Evolutionary conservation across 73 alveolate species (phyloP).

Genomic region (Stentor roeselii): DNA sequence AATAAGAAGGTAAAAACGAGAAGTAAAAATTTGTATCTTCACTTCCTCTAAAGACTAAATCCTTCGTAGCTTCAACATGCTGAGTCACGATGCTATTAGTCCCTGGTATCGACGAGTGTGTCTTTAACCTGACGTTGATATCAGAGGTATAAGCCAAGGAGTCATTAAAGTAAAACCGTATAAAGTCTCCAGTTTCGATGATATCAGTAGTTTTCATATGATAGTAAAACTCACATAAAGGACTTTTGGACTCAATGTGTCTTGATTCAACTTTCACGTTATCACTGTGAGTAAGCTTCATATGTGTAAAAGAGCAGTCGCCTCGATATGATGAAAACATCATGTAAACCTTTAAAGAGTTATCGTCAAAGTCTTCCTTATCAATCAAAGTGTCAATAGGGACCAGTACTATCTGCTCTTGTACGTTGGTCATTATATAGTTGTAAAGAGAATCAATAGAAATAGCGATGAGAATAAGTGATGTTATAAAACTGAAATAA

Average conservation of each 20-base stretch:
- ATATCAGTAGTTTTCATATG: background rate
- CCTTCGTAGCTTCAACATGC: background rate
- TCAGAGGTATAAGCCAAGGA: background rate
- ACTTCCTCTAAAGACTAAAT: background rate
- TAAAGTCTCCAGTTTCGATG: background rate
- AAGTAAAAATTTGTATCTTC: too few relatives aligned
- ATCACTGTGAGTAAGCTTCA: background rate
- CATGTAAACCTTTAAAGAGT: too few relatives aligned
- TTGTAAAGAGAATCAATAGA: background rate
- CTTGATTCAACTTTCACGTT: too few relatives aligned
- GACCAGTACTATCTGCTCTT: background rate
- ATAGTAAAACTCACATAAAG: background rate
- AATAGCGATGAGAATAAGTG: too few relatives aligned
- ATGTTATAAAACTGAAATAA: background rate
- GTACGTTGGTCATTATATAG: background rate
- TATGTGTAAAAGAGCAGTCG: background rate
- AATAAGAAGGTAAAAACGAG: background rate
- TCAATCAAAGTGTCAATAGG: background rate
- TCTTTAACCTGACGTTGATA: background rate
- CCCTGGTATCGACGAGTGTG: background rate
- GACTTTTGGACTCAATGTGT: background rate
- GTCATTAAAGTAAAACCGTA: background rate
- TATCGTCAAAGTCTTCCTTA: background rate
- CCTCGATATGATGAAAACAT: background rate
- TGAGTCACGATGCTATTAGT: background rate